These are phyloP conservation scores for Pythium brachiatum DNA, from an alignment of 352 stramenopile genomes.

Conservation along the genomic window DNA sequence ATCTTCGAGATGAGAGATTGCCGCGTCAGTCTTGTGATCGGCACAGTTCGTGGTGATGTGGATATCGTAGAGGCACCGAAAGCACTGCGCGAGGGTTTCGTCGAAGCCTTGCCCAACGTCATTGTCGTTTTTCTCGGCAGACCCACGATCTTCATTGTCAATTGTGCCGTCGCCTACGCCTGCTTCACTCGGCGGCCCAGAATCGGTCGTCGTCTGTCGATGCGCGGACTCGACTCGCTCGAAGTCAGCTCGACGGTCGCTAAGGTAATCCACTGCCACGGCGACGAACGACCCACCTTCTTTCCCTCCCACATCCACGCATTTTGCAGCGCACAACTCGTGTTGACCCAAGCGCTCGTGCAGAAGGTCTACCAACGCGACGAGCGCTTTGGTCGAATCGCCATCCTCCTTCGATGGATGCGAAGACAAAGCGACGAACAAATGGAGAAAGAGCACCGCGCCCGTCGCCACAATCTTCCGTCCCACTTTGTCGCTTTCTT, in stretches of 20 bases:
- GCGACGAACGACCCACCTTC: constrained; percentile 17
- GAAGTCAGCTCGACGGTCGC: constrained; percentile 5
- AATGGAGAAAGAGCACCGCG: constrained; percentile 46
- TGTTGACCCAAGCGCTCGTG: constrained; percentile 22
- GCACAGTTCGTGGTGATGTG: constrained; percentile 52
- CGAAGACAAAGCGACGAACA: constrained; percentile 26
- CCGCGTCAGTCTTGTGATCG: constrained; percentile 53
- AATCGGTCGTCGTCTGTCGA: not conserved
- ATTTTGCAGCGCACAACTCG: constrained; percentile 16
- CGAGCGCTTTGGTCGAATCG: constrained; percentile 1
- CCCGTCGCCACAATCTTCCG: constrained; percentile 49
- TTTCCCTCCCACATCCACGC: constrained; percentile 11
- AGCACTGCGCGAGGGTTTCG: constrained; percentile 59
- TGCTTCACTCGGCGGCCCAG: not conserved
- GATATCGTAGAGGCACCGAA: constrained; percentile 70
- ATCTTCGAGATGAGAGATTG: constrained; percentile 17
- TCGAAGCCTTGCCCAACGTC: constrained; percentile 40
- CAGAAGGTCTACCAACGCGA: constrained; percentile 16
- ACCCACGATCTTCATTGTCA: constrained; percentile 1
- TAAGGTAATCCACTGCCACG: constrained; percentile 10
- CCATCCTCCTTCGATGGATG: not conserved
- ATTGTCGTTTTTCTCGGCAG: not conserved
- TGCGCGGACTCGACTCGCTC: not conserved
- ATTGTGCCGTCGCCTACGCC: not conserved
- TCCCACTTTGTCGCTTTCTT: constrained; percentile 37